A percentile compares a stretch with the other conserved stretches of the same genome.
Evolutionary conservation across 805 yeast genomes (phyloP).

Genomic region (Monosporozyma servazzii): DNA sequence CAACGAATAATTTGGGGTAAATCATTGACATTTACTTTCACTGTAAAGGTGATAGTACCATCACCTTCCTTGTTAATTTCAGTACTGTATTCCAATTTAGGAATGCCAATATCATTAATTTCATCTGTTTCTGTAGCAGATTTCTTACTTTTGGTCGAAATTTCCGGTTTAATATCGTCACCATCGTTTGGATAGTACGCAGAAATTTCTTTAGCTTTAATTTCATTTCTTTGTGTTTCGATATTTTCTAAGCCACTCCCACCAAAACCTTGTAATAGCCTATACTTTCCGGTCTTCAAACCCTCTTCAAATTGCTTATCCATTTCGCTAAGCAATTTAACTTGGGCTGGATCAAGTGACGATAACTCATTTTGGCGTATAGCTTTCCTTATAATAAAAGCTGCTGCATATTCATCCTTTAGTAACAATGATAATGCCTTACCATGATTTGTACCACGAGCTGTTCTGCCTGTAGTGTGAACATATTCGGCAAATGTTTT

Average conservation of each 20-base stretch:
- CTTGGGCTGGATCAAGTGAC: conserved; percentile 33
- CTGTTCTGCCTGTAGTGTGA: conserved; percentile 93
- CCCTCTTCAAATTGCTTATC: conserved; percentile 49
- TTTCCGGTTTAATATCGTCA: conserved; percentile 1
- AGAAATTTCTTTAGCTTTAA: conserved; percentile 7
- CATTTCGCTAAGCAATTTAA: conserved; percentile 34
- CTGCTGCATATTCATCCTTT: conserved; percentile 54
- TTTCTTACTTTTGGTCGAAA: conserved; percentile 6
- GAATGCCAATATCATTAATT: conserved; percentile 15
- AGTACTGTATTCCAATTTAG: conserved; percentile 41
- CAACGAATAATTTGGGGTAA: conserved; percentile 74
- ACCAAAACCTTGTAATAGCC: conserved; percentile 72
- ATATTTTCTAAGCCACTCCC: conserved; percentile 83
- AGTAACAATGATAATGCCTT: conserved; percentile 65
- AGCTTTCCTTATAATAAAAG: conserved; percentile 43
- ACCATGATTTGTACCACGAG: conserved; percentile 80
- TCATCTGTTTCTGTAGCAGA: conserved; percentile 8
- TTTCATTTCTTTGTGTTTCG: conserved; percentile 38
- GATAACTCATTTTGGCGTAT: conserved; percentile 42
- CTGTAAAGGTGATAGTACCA: conserved; percentile 47
- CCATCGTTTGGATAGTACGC: background rate
- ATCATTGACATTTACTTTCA: conserved; percentile 72
- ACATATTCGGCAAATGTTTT: conserved; percentile 91
- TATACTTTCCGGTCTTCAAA: conserved; percentile 57
- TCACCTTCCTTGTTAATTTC: conserved; percentile 49